Percentiles rank a stretch among this genome's conserved stretches.
Conservation (phyloP, 768 basidiomycete species). For the Sporobolomyces roseus region DNA sequence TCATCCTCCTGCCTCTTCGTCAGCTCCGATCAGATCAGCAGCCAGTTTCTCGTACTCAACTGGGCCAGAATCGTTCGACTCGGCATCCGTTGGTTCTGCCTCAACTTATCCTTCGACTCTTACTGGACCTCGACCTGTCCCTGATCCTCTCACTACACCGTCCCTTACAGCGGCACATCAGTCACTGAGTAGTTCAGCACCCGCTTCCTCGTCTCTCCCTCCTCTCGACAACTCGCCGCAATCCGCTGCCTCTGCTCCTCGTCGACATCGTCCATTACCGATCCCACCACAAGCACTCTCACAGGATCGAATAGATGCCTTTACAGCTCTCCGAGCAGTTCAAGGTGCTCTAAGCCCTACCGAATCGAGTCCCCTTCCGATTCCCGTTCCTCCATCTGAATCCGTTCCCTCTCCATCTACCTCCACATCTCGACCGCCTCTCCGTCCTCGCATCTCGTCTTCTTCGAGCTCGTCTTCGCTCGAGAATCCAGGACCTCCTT, state of each 20-base stretch:
- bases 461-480: conserved; percentile 14
- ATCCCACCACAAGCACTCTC: conserved; percentile 8
- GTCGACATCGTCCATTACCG: conserved; percentile 20
- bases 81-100: neutral
- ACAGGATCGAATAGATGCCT: conserved; percentile 21
- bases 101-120: neutral
- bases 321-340: conserved; percentile 19
- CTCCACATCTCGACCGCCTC: neutral
- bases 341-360: neutral
- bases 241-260: neutral
- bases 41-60: neutral
- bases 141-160: too few relatives aligned
- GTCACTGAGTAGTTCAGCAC: too few relatives aligned
- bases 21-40: neutral
- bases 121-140: neutral
- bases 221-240: too few relatives aligned
- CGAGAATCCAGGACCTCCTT: conserved; percentile 22
- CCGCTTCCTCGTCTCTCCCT: neutral
- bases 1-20: neutral
- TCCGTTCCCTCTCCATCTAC: neutral
- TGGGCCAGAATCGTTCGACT: neutral
- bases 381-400: neutral
- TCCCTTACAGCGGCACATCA: too few relatives aligned
- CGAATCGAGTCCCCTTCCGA: neutral
- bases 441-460: neutral